Conservation (phyloP, 495 filamentous ascomycete genomes). For the Xylaria longipes region DNA sequence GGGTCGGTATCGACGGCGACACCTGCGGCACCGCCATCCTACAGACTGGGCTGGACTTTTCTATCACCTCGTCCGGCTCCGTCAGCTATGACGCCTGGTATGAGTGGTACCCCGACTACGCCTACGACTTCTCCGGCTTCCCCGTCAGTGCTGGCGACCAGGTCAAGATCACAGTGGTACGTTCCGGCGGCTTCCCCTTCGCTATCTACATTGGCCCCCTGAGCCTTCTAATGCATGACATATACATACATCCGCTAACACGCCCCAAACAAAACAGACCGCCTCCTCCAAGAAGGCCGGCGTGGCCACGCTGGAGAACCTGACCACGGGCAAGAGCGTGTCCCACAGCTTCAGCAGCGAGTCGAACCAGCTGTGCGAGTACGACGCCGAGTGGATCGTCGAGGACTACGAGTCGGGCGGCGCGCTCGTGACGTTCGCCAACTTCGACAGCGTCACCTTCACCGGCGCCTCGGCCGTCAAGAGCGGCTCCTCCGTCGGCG, state of each 20-base stretch:
- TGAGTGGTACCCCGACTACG: conserved; percentile 66
- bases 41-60: conserved; percentile 67
- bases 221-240: background rate
- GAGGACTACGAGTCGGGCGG: conserved; percentile 64
- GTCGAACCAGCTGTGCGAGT: conserved; percentile 45
- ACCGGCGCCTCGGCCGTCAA: conserved; percentile 46
- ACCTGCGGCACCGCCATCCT: conserved; percentile 65
- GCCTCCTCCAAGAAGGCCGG: conserved; percentile 49
- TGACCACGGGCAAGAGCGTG: conserved; percentile 58
- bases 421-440: conserved; percentile 57
- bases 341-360: conserved; percentile 56
- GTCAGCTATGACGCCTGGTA: conserved; percentile 65
- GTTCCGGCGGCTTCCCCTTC: background rate
- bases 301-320: conserved; percentile 61
- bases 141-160: conserved; percentile 58
- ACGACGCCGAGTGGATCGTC: conserved; percentile 71
- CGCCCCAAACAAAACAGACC: background rate
- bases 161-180: conserved; percentile 51
- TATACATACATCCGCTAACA: background rate
- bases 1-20: conserved; percentile 69
- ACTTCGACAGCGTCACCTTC: conserved; percentile 62
- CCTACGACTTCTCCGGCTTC: conserved; percentile 61
- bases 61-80: conserved; percentile 41
- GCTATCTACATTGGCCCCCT: background rate
- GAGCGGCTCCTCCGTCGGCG: conserved; percentile 41